Evolutionary conservation across 352 stramenopile species (phyloP).

Genomic region (Ophiocytium majus): DNA sequence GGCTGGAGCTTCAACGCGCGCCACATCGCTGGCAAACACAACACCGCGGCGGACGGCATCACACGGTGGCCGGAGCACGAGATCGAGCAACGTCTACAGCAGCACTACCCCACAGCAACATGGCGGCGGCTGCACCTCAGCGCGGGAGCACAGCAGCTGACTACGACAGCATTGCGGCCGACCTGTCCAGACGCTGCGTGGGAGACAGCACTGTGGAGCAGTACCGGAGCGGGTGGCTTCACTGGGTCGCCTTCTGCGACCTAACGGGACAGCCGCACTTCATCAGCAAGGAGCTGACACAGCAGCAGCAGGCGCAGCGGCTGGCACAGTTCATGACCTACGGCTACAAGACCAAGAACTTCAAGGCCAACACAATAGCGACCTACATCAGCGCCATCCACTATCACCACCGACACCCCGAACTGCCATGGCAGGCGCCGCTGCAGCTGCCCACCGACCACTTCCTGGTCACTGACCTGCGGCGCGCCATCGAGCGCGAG

Average conservation of each 20-base stretch:
- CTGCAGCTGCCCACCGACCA: not conserved
- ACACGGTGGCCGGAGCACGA: not conserved
- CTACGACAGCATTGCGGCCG: not conserved
- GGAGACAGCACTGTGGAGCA: not conserved
- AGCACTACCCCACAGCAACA: not conserved
- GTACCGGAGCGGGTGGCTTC: not conserved
- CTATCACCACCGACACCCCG: not conserved
- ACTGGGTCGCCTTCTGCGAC: not conserved
- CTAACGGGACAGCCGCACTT: not conserved
- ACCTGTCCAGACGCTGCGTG: too few relatives aligned
- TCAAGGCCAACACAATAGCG: not conserved
- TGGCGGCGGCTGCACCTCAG: not conserved
- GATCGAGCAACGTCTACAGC: not conserved
- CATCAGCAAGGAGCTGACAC: not conserved
- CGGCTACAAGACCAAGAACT: not conserved
- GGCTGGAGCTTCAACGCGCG: slow-evolving; percentile 4
- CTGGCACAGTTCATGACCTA: not conserved
- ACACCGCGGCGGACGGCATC: not conserved
- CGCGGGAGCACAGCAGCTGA: not conserved
- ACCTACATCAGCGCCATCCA: not conserved
- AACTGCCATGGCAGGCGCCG: too few relatives aligned
- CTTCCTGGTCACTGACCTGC: not conserved
- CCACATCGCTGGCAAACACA: not conserved
- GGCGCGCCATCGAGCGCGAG: not conserved
- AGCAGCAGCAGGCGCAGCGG: not conserved